A percentile compares a stretch with the other conserved stretches of the same genome.
phyloP scores from a whole-genome alignment of 2,329 filamentous ascomycete species.

The Talaromyces sp. region DNA sequence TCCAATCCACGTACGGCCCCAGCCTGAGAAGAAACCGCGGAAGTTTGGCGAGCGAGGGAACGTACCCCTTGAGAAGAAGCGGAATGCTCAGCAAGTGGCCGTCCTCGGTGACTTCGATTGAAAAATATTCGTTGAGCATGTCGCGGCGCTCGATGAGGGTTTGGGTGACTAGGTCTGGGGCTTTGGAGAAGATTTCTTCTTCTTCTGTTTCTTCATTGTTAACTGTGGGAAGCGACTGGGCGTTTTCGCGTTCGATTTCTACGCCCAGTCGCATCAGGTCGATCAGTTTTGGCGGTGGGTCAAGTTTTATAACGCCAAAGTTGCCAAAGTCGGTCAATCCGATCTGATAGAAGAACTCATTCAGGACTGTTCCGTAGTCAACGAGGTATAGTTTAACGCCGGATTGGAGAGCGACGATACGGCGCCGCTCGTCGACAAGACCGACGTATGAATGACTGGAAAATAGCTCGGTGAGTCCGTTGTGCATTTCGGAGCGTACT shows the following conservation, averaged over 20 bases:
- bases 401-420: constrained; percentile 86
- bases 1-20: constrained; percentile 85
- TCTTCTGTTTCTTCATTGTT: constrained; percentile 30
- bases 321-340: constrained; percentile 94
- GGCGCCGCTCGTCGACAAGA: constrained; percentile 77
- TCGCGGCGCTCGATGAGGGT: constrained; percentile 71
- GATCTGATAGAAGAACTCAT: constrained; percentile 92
- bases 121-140: constrained; percentile 92
- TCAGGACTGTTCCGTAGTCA: constrained; percentile 81
- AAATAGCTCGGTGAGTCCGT: constrained; percentile 79
- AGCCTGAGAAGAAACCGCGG: constrained; percentile 82
- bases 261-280: constrained; percentile 69
- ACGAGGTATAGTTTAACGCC: constrained; percentile 88
- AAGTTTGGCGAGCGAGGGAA: constrained; percentile 76
- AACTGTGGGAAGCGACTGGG: background rate
- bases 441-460: constrained; percentile 88
- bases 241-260: constrained; percentile 54
- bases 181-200: constrained; percentile 58
- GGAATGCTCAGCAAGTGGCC: constrained; percentile 76
- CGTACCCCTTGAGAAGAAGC: constrained; percentile 81
- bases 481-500: constrained; percentile 77
- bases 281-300: constrained; percentile 64
- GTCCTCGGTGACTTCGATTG: constrained; percentile 69
- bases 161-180: constrained; percentile 59
- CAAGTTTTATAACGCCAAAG: constrained; percentile 77